phyloP scores from a whole-genome alignment of 768 basidiomycete species.

The Amanita pseudoporphyria region DNA sequence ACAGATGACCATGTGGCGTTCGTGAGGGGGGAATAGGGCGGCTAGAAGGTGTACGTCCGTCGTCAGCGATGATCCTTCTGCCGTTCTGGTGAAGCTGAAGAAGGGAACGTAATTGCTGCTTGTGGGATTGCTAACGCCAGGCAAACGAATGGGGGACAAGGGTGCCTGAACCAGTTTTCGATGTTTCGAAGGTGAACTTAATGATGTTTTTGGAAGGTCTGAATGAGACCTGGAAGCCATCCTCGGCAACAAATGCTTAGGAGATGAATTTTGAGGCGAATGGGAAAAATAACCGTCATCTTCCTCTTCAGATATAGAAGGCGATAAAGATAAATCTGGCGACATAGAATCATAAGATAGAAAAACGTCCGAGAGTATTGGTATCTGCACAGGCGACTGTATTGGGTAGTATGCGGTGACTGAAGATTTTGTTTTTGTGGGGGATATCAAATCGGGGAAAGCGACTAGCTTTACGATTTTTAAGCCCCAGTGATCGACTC shows the following conservation, averaged over 20 bases:
- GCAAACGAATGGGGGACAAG: constrained; percentile 11
- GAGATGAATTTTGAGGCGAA: constrained; percentile 33
- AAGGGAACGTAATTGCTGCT: constrained; percentile 44
- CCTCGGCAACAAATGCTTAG: constrained; percentile 24
- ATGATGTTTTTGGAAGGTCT: constrained; percentile 24
- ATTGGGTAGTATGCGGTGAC: constrained; percentile 9
- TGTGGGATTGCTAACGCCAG: not conserved
- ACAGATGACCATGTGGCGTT: constrained; percentile 68
- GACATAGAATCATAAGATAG: constrained; percentile 2
- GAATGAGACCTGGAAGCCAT: constrained; percentile 34
- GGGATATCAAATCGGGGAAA: constrained; percentile 57
- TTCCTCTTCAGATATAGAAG: constrained; percentile 17
- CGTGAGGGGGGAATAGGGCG: constrained; percentile 57
- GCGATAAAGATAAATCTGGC: not conserved
- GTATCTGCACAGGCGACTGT: constrained; percentile 8
- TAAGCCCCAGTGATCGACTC: constrained; percentile 61
- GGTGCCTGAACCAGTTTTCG: constrained; percentile 4
- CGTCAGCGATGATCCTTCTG: constrained; percentile 69
- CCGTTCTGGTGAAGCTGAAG: constrained; percentile 70
- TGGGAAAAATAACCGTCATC: constrained; percentile 57
- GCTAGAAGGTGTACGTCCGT: constrained; percentile 61
- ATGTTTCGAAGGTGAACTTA: constrained; percentile 29
- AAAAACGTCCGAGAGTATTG: constrained; percentile 5
- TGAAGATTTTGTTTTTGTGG: constrained; percentile 14
- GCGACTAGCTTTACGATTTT: constrained; percentile 74